Percentiles rank a stretch among this genome's conserved stretches.
Conservation (phyloP, 345 rosid genomes). For the Brassica rapa region DNA sequence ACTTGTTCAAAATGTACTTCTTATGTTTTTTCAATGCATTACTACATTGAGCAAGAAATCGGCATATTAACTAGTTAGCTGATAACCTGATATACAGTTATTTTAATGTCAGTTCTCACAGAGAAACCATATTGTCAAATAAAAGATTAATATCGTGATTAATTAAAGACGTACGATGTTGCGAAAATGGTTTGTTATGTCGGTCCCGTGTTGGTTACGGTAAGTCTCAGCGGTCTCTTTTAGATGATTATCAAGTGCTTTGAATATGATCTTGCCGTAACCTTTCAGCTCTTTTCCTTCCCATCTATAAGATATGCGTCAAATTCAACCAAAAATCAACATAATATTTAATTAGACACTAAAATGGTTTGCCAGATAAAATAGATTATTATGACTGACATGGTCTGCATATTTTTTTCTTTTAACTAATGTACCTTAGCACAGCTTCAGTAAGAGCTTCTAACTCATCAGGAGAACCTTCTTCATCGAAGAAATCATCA, state of each 20-base stretch:
- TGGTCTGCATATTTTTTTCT: neutral
- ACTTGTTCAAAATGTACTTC: neutral
- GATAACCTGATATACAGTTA: neutral
- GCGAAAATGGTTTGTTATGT: slow-evolving; percentile 42
- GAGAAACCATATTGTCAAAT: neutral
- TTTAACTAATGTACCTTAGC: slow-evolving; percentile 39
- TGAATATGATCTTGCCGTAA: slow-evolving; percentile 50
- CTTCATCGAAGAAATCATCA: slow-evolving; percentile 60
- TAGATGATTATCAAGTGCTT: slow-evolving; percentile 52
- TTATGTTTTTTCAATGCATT: neutral
- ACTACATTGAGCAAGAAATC: neutral
- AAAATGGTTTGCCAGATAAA: neutral
- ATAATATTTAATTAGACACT: neutral
- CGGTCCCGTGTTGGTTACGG: slow-evolving; percentile 37
- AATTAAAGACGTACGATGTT: slow-evolving; percentile 42
- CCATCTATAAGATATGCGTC: slow-evolving; percentile 48
- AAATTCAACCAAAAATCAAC: neutral
- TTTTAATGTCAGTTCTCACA: neutral
- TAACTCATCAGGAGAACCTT: slow-evolving; percentile 55
- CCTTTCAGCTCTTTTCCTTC: slow-evolving; percentile 49
- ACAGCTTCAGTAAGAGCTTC: slow-evolving; percentile 52
- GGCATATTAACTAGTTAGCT: neutral
- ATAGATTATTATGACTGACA: neutral
- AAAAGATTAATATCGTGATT: neutral
- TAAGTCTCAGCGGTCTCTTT: slow-evolving; percentile 38